Conservation (phyloP, 164 flowering plant genomes). For the Vitis riparia region DNA sequence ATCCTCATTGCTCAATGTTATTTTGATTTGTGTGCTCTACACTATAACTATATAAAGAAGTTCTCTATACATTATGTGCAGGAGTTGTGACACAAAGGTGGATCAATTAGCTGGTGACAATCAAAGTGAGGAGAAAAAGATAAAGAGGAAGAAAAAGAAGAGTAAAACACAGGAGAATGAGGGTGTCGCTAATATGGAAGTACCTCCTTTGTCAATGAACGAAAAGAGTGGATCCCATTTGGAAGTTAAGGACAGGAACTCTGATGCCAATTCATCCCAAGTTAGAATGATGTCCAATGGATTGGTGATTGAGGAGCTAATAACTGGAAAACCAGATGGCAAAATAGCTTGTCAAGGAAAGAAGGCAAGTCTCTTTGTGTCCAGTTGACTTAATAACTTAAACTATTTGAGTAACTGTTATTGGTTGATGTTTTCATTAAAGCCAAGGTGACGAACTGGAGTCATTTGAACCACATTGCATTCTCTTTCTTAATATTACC, state of each 20-base stretch:
- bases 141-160: constrained; percentile 31
- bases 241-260: constrained; percentile 5
- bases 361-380: constrained; percentile 29
- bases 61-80: constrained; percentile 1
- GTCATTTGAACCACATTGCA: no score
- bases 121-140: constrained; percentile 18
- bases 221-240: neutral
- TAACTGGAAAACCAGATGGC: constrained; percentile 33
- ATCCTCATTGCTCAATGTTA: neutral
- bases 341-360: constrained; percentile 43
- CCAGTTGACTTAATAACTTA: neutral
- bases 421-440: no score
- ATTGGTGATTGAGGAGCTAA: constrained; percentile 40
- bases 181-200: constrained; percentile 1
- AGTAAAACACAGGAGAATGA: constrained; percentile 16
- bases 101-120: constrained; percentile 5
- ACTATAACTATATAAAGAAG: no score
- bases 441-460: no score
- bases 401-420: neutral
- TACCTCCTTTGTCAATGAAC: neutral
- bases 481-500: no score
- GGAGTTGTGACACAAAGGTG: neutral
- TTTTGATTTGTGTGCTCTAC: neutral
- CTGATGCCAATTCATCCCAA: constrained; percentile 12
- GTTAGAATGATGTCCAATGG: constrained; percentile 36